Evolutionary conservation across 148 eudicot species (phyloP), one percentile per base, ranked within the genome.

Genomic region (Cornus kousa): DNA sequence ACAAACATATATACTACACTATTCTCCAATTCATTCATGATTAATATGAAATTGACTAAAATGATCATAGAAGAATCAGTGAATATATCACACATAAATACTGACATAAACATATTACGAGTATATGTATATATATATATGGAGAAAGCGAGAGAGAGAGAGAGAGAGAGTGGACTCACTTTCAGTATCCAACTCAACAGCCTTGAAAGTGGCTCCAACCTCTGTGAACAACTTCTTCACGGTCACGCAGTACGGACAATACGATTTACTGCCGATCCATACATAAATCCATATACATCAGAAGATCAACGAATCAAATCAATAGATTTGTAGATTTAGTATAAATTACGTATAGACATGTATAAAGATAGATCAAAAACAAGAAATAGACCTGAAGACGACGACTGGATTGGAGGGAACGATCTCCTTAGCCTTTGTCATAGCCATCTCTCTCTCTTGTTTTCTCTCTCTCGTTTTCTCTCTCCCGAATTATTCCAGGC

Each of bases 391-490:
- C 98, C 98, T 93, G 92, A 91, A 93, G 73, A 93, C 92, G 74
- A 91, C 90, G 69, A 91, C 96, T 1, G 90, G 79, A 57, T 88
- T 91, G 24, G 96, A 35, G 66, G 94, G 75, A 46, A 89, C 92
- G 35, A 87, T 78, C 46, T 84, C 90, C 78, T 93, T 84, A 9
- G 98, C 92, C 80, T 93, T 93, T 23, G 80, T 68, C 76, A 85
- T 35, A 14, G 91, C 94, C 97, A 91, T 93, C 14, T 72, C 76
- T 74, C 37, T 35, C 37, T 4, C 31, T 19, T 76, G 67, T 28
- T 17, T 46, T 73, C 43, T 68, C 73, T 62, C 76, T 62, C 77
- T 31, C 23, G 28, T n/a, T n/a, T n/a, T n/a, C n/a, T n/a, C n/a
- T n/a, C n/a, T n/a, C n/a, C n/a, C n/a, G n/a, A n/a, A n/a, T n/a